Evolutionary conservation across 805 yeast species (phyloP).

Genomic region (Cyberlindnera veronae): DNA sequence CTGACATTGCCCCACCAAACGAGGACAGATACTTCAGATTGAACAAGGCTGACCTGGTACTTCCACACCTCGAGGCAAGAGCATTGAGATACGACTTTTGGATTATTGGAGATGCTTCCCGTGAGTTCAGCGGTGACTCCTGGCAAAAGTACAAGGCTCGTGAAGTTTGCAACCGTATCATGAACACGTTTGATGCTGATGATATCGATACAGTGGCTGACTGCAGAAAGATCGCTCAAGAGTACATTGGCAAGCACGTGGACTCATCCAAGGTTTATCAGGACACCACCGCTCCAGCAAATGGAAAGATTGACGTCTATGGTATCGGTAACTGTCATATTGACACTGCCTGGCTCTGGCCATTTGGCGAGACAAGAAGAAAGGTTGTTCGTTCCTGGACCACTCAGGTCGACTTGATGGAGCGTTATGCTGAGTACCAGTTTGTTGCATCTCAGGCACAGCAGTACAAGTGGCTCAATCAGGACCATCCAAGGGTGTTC

Average conservation of each 20-base stretch:
- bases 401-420: conserved; percentile 80
- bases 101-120: conserved; percentile 87
- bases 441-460: conserved; percentile 97
- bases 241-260: conserved; percentile 60
- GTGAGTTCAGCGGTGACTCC: conserved; percentile 70
- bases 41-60: conserved; percentile 68
- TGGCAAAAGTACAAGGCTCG: conserved; percentile 87
- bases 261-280: conserved; percentile 66
- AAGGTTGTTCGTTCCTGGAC: conserved; percentile 96
- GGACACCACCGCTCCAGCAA: conserved; percentile 29
- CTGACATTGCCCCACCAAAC: conserved; percentile 63
- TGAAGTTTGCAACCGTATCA: conserved; percentile 73
- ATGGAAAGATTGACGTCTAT: conserved; percentile 54
- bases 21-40: conserved; percentile 69
- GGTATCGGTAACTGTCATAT: conserved; percentile 95
- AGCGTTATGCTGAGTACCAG: conserved; percentile 85
- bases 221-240: conserved; percentile 65
- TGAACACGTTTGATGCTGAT: conserved; percentile 76
- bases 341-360: conserved; percentile 99
- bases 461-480: conserved; percentile 87
- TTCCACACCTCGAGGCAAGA: conserved; percentile 79
- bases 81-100: conserved; percentile 77
- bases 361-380: conserved; percentile 94
- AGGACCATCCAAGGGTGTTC: conserved; percentile 83
- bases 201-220: conserved; percentile 53